These are phyloP conservation scores for Styphnolobium japonicum DNA, from an alignment of 306 rosid species.

Conservation along the genomic window DNA sequence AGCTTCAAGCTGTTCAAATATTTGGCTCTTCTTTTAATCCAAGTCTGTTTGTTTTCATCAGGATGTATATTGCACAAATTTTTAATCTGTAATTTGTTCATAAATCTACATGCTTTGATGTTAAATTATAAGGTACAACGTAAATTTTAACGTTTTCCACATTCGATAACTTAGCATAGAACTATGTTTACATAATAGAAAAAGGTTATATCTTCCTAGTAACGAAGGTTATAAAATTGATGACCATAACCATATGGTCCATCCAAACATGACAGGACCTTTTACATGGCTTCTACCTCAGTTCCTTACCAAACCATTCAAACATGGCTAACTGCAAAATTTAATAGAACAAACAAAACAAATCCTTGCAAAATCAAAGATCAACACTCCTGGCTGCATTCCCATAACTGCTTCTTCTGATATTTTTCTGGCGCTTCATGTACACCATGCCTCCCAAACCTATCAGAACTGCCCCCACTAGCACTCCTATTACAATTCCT, in stretches of 20 bases:
- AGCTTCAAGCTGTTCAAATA: background rate
- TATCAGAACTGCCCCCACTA: slow-evolving; percentile 7
- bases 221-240: background rate
- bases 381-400: background rate
- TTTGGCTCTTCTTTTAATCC: background rate
- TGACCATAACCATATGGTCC: background rate
- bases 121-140: background rate
- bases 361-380: background rate
- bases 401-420: slow-evolving; percentile 10
- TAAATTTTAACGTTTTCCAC: background rate
- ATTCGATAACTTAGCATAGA: background rate
- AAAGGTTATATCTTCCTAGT: background rate
- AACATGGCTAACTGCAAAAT: background rate
- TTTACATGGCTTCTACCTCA: background rate
- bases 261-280: background rate
- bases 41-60: background rate
- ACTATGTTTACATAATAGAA: background rate
- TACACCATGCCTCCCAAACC: slow-evolving; percentile 14
- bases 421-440: slow-evolving; percentile 15
- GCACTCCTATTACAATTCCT: slow-evolving; percentile 22
- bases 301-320: background rate
- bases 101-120: background rate
- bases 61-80: background rate
- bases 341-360: background rate
- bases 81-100: background rate